Conservation (phyloP, 495 filamentous ascomycete genomes). For the Trichoderma asperelloides region DNA sequence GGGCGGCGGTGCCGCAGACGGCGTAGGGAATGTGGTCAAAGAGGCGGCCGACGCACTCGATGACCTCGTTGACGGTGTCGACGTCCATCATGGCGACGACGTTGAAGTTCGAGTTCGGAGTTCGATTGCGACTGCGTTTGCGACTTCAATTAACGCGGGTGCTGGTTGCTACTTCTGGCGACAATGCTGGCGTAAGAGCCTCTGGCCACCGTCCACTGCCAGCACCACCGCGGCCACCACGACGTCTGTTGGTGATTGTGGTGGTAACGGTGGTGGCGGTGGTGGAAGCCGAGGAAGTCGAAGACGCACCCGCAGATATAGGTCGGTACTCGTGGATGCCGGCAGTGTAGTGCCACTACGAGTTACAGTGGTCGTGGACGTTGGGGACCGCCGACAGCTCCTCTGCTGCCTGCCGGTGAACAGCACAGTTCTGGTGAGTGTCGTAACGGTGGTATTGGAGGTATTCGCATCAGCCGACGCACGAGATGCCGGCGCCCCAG, state of each 20-base stretch:
- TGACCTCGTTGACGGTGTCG: constrained; percentile 19
- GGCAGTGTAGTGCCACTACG: too few species aligned
- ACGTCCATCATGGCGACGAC: constrained; percentile 5
- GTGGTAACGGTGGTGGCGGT: not conserved
- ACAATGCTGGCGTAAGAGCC: not conserved
- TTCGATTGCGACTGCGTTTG: not conserved
- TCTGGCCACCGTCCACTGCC: not conserved
- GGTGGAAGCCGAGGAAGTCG: not conserved
- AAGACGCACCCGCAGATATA: not conserved
- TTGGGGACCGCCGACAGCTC: too few species aligned
- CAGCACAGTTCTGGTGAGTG: not conserved
- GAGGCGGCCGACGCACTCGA: constrained; percentile 22
- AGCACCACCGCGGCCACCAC: not conserved
- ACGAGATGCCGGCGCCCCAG: not conserved
- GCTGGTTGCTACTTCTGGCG: not conserved
- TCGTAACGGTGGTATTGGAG: not conserved
- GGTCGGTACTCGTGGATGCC: too few species aligned
- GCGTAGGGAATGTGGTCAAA: constrained; percentile 31
- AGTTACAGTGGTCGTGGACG: too few species aligned
- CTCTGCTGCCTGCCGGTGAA: not conserved
- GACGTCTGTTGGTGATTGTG: not conserved
- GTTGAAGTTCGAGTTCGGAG: not conserved
- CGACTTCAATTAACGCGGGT: not conserved
- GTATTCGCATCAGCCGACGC: not conserved
- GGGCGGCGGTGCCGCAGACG: constrained; percentile 28